Conservation (phyloP, 768 basidiomycete genomes). For the Pseudohyphozyma bogoriensis region DNA sequence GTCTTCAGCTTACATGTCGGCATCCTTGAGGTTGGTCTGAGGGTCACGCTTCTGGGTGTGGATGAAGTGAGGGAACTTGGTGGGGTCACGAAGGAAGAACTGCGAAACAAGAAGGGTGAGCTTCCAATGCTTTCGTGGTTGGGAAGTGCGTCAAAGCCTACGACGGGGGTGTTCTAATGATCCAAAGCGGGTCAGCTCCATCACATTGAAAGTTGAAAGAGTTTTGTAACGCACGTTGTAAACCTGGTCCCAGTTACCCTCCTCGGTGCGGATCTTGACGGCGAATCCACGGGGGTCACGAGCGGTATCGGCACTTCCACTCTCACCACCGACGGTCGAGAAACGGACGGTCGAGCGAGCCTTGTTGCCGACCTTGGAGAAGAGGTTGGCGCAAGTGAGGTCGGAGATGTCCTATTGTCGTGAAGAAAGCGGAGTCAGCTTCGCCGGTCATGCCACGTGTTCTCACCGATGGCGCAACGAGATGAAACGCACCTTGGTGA, state of each 20-base stretch:
- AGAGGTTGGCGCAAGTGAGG: conserved; percentile 40
- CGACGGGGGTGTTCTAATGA: conserved; percentile 37
- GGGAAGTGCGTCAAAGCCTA: no score
- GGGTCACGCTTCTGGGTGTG: conserved; percentile 55
- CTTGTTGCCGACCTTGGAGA: conserved; percentile 38
- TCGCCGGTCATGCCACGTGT: no score
- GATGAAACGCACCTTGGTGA: not conserved
- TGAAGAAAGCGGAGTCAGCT: not conserved
- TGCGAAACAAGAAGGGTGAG: no score
- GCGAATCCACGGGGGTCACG: conserved; percentile 43
- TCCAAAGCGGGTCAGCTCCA: not conserved
- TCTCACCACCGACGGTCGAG: conserved; percentile 45
- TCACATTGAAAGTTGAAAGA: not conserved
- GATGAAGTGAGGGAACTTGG: conserved; percentile 45
- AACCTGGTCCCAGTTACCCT: conserved; percentile 44
- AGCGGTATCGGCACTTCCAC: conserved; percentile 41
- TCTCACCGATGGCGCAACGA: not conserved
- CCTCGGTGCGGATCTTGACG: conserved; percentile 42
- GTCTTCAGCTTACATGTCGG: no score
- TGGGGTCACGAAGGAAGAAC: conserved; percentile 39
- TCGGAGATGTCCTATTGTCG: conserved; percentile 39
- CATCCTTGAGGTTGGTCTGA: conserved; percentile 79
- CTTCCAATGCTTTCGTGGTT: no score
- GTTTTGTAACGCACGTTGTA: conserved; percentile 12
- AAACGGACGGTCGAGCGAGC: conserved; percentile 34